Conservation (phyloP, 2,329 filamentous ascomycete species). For the Xylaria sp. region DNA sequence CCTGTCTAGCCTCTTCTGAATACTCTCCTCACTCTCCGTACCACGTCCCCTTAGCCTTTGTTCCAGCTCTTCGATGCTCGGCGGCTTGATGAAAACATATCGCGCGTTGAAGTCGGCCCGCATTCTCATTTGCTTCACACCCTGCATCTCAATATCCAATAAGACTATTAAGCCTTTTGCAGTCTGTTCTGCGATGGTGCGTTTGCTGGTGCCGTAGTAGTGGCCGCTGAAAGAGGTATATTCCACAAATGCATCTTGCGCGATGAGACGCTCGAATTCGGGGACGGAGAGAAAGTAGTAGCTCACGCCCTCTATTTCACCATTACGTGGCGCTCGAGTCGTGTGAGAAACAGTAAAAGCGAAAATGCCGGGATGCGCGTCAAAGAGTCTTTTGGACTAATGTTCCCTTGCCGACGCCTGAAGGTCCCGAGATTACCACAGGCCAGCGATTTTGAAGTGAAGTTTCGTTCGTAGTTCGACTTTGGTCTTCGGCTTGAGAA, state of each 20-base stretch:
- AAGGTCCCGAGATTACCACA: slow-evolving; percentile 31
- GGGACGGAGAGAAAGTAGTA: slow-evolving; percentile 27
- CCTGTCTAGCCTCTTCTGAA: slow-evolving; percentile 28
- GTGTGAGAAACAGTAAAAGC: slow-evolving; percentile 32
- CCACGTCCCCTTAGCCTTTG: slow-evolving; percentile 26
- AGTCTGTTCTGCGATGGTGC: slow-evolving; percentile 29
- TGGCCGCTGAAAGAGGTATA: slow-evolving; percentile 28
- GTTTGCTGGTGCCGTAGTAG: slow-evolving; percentile 34
- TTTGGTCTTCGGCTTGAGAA: slow-evolving; percentile 22
- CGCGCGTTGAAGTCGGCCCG: slow-evolving; percentile 20
- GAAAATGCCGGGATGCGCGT: slow-evolving; percentile 30
- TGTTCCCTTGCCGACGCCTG: slow-evolving; percentile 34
- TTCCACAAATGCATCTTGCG: slow-evolving; percentile 27
- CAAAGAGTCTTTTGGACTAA: slow-evolving; percentile 24
- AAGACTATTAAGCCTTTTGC: slow-evolving; percentile 29
- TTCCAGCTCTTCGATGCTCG: slow-evolving; percentile 28
- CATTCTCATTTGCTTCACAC: slow-evolving; percentile 25
- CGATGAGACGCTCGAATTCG: slow-evolving; percentile 30
- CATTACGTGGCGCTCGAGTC: slow-evolving; percentile 24
- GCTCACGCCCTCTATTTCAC: slow-evolving; percentile 31
- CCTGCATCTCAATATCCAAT: slow-evolving; percentile 33
- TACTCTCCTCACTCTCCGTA: slow-evolving; percentile 24
- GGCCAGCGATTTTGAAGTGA: slow-evolving; percentile 25
- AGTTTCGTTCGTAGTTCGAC: slow-evolving; percentile 24
- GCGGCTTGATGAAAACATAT: slow-evolving; percentile 31